Base-by-base conservation (phyloP, 352 stramenopile species). In the Peronosclerospora sorghi region DNA sequence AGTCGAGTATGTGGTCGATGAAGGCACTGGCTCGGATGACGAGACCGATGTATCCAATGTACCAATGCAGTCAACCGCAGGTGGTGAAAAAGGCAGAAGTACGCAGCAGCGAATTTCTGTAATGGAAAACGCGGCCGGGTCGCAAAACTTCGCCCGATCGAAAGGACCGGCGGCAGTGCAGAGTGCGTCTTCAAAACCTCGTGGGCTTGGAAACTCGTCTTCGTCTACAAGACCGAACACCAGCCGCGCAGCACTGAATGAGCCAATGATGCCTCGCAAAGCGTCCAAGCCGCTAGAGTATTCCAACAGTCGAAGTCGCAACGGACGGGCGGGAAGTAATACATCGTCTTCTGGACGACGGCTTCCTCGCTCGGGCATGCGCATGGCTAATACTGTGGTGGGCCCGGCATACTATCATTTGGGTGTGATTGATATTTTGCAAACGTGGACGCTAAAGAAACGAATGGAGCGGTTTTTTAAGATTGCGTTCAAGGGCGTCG, bases 361-460 rank as follows among this genome's bases (percentile, higher is more conserved):
- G 10, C 54, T 86, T 32, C 80, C 80, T 1, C 68, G 80, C 3
- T 87, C 73, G 17, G 80, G 80, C 12, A 93, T 94, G 74, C 77
- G 79, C 9, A 74, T 86, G 41, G 73, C 75, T 23, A 90, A 91
- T 54, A 87, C 79, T 9, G 78, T 95, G 13, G 79, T 92, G 2
- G 83, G 81, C 1, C 84, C 84, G 7, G 81, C 78, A 32, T 88
- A 92, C 56, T 96, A 95, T 50, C 81, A 95, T 53, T 54, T 96
- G 30, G 85, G 85, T 27, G 54, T 96, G 34, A 95, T 96, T 47
- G 85, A 96, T 42, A 95, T 96, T 50, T 37, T 96, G 48, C 85
- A 96, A 54, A 88, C 75, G 2, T 96, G 79, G 81, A 95, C 83
- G 24, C 58, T 86, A 13, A 42, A 86, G 34, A 96, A 96, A 37